Percentiles rank a stretch among this genome's conserved stretches.
These are phyloP conservation scores for Mortierella sp. DNA, from an alignment of 371 early-diverging fungal genomes.

Conservation along the genomic window DNA sequence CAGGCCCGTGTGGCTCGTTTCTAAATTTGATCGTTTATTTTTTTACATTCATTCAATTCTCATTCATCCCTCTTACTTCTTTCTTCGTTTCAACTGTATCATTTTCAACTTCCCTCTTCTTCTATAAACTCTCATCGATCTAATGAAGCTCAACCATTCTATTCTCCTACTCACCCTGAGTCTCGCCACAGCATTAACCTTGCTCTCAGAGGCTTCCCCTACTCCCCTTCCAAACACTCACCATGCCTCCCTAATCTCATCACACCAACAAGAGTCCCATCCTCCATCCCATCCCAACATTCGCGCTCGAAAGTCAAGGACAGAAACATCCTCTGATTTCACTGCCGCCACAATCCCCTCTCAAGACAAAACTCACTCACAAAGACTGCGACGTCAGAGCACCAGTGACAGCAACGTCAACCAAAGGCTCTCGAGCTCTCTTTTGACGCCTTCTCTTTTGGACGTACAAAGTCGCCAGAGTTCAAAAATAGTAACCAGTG, in stretches of 20 bases:
- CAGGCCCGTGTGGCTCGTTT: neutral
- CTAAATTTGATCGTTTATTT: neutral
- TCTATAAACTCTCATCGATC: neutral
- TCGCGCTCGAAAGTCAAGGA: neutral
- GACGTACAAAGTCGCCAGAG: neutral
- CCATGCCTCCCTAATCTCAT: neutral
- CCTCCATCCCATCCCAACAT: neutral
- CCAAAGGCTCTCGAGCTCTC: neutral
- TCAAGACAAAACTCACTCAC: neutral
- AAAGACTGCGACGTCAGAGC: neutral
- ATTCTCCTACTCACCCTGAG: constrained; percentile 40
- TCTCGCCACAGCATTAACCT: constrained; percentile 27
- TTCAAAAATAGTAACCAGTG: constrained; percentile 8
- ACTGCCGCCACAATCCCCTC: neutral
- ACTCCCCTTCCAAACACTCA: constrained; percentile 2
- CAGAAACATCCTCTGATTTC: neutral
- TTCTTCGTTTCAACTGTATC: neutral
- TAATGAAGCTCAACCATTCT: constrained; percentile 38
- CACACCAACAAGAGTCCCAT: neutral
- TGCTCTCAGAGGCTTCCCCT: constrained; percentile 24
- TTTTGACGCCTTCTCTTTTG: neutral
- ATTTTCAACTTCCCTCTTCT: no score
- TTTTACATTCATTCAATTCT: neutral
- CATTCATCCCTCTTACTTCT: no score
- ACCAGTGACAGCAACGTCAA: neutral